A percentile compares a stretch with the other conserved stretches of the same genome.
Evolutionary conservation across 2,329 filamentous ascomycete genomes (phyloP).

Genomic region (Aspergillus arachidicola): DNA sequence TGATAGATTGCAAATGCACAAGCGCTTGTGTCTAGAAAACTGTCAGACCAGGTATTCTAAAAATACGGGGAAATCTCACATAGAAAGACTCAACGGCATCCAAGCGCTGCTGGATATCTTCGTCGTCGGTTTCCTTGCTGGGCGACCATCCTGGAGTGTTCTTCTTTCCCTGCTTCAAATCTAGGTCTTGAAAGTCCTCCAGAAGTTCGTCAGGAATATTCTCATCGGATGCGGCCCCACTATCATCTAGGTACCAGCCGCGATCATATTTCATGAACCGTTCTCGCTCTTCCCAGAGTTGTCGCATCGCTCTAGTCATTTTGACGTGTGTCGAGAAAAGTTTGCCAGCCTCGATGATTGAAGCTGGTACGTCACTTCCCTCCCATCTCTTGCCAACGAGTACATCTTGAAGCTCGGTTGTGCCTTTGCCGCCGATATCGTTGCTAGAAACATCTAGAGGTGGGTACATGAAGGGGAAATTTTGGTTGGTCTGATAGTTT

Average conservation of each 20-base stretch:
- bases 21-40: constrained; percentile 67
- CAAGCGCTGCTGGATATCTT: constrained; percentile 58
- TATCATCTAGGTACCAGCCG: constrained; percentile 70
- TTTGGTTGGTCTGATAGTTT: constrained; percentile 98
- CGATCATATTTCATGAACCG: constrained; percentile 88
- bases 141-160: constrained; percentile 15
- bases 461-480: constrained; percentile 97
- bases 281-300: constrained; percentile 93
- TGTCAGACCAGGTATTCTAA: background rate
- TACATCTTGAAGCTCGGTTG: constrained; percentile 74
- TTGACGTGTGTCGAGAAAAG: constrained; percentile 87
- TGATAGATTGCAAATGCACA: constrained; percentile 85
- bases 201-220: constrained; percentile 48
- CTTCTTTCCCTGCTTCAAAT: constrained; percentile 21
- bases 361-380: constrained; percentile 87
- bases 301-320: constrained; percentile 86
- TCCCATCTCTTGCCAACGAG: constrained; percentile 86
- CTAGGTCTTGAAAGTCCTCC: constrained; percentile 27
- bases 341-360: constrained; percentile 91
- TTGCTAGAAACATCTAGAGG: constrained; percentile 88
- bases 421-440: constrained; percentile 84
- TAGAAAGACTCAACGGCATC: constrained; percentile 81
- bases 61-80: constrained; percentile 55
- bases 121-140: constrained; percentile 37
- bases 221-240: constrained; percentile 32